Conservation (phyloP, 1,139 yeast species). For the Zygosaccharomyces pseudobailii region DNA sequence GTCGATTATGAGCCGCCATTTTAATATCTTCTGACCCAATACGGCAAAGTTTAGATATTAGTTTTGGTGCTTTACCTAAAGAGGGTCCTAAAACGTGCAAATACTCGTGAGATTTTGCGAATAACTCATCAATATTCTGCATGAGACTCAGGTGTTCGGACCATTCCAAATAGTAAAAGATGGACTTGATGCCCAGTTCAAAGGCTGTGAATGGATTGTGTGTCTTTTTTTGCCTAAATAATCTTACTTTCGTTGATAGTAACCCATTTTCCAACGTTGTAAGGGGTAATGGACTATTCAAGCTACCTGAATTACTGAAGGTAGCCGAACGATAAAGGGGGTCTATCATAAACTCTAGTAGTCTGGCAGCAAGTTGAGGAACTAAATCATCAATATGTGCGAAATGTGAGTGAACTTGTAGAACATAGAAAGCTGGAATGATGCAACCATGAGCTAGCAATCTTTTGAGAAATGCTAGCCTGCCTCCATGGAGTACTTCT, state of each 20-base stretch:
- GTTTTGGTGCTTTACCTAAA: conserved; percentile 42
- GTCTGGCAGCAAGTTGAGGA: conserved; percentile 43
- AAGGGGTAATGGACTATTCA: conserved; percentile 5
- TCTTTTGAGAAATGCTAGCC: conserved; percentile 44
- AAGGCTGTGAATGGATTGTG: conserved; percentile 37
- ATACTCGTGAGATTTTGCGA: conserved; percentile 44
- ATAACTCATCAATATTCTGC: conserved; percentile 42
- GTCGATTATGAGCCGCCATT: conserved; percentile 20
- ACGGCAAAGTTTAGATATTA: conserved; percentile 59
- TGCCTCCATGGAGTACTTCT: conserved; percentile 12
- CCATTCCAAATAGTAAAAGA: conserved; percentile 57
- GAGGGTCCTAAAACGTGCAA: conserved; percentile 55
- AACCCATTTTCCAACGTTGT: conserved; percentile 22
- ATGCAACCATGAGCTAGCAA: conserved; percentile 61
- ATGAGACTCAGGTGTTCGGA: conserved; percentile 38
- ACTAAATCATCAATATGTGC: conserved; percentile 53
- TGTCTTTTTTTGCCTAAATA: conserved; percentile 28
- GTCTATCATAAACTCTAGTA: conserved; percentile 47
- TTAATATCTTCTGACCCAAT: conserved; percentile 44
- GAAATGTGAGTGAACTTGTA: conserved; percentile 60
- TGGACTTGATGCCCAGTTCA: conserved; percentile 30
- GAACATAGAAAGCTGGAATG: conserved; percentile 57
- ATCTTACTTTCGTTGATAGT: conserved; percentile 25
- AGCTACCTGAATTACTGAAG: not conserved
- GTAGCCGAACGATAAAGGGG: conserved; percentile 41